Conservation (phyloP, 176 grass and related monocot species). For the Hordeum marinum region DNA sequence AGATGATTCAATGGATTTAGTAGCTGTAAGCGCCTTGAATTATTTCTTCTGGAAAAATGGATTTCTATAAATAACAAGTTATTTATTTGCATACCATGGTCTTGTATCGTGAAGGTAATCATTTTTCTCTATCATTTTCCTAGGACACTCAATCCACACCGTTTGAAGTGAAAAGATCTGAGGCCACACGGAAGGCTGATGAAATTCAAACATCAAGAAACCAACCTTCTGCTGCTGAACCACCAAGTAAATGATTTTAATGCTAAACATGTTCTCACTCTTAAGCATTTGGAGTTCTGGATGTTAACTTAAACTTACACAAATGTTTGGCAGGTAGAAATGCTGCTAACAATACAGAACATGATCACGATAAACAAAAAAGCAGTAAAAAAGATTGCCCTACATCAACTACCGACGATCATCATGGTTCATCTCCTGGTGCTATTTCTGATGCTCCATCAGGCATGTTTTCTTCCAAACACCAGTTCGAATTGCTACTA, state of each 20-base stretch:
- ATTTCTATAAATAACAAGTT: conserved; percentile 1
- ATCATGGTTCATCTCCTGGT: conserved; percentile 23
- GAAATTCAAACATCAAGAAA: conserved; percentile 28
- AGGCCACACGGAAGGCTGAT: conserved; percentile 16
- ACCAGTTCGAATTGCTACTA: not conserved
- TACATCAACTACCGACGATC: conserved; percentile 12
- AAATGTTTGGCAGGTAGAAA: conserved; percentile 39
- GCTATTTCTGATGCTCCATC: conserved; percentile 28
- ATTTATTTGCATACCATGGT: conserved; percentile 3
- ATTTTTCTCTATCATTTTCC: not conserved
- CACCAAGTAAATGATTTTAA: conserved; percentile 25
- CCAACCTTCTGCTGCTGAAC: conserved; percentile 19
- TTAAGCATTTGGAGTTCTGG: not conserved
- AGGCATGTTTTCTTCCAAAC: conserved; percentile 26
- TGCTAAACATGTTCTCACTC: not conserved
- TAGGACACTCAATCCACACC: conserved; percentile 26
- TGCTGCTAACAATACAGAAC: conserved; percentile 22
- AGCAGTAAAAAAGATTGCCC: conserved; percentile 22
- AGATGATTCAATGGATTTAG: conserved; percentile 47
- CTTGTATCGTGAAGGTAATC: not conserved
- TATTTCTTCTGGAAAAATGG: not conserved
- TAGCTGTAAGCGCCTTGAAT: conserved; percentile 19
- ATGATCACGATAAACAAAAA: conserved; percentile 14
- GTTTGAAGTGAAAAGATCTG: conserved; percentile 36
- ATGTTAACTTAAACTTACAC: conserved; percentile 4